These are phyloP conservation scores for Ceratocystis colombiana DNA, from an alignment of 2,329 filamentous ascomycete genomes.

Conservation along the genomic window DNA sequence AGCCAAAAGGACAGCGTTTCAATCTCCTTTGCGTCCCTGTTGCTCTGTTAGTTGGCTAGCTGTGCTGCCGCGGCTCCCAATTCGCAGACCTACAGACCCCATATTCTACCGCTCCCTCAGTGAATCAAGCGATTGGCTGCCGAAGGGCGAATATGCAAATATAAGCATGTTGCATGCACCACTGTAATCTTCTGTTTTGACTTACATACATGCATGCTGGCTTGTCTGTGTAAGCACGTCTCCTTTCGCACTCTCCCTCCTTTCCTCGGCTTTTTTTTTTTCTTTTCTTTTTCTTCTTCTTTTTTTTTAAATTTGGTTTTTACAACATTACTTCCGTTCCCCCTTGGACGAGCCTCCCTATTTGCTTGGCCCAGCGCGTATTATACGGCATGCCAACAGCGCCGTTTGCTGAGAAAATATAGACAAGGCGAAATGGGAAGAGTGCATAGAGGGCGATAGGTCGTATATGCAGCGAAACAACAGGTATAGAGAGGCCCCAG, in stretches of 20 bases:
- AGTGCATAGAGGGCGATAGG: background rate
- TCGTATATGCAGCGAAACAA: conserved; percentile 15
- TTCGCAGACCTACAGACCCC: background rate
- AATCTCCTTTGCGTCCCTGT: background rate
- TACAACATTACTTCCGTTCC: too few species aligned
- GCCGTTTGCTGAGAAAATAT: conserved; percentile 3
- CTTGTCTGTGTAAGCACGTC: too few species aligned
- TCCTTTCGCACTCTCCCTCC: too few species aligned
- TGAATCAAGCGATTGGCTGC: too few species aligned
- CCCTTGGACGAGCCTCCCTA: background rate
- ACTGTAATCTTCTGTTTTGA: too few species aligned
- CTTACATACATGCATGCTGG: too few species aligned
- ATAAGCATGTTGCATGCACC: too few species aligned
- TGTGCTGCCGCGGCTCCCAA: background rate
- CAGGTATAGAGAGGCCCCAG: conserved; percentile 5
- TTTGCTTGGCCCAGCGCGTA: background rate
- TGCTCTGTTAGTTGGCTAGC: background rate
- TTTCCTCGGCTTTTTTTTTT: too few species aligned
- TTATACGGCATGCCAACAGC: background rate
- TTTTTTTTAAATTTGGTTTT: too few species aligned
- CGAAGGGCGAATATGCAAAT: too few species aligned
- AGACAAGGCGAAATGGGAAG: conserved; percentile 3
- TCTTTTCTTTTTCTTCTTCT: too few species aligned
- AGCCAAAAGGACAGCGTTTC: conserved; percentile 1
- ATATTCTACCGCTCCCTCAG: background rate